phyloP scores from a whole-genome alignment of 768 basidiomycete genomes.

The Leccinum subtestaceum region DNA sequence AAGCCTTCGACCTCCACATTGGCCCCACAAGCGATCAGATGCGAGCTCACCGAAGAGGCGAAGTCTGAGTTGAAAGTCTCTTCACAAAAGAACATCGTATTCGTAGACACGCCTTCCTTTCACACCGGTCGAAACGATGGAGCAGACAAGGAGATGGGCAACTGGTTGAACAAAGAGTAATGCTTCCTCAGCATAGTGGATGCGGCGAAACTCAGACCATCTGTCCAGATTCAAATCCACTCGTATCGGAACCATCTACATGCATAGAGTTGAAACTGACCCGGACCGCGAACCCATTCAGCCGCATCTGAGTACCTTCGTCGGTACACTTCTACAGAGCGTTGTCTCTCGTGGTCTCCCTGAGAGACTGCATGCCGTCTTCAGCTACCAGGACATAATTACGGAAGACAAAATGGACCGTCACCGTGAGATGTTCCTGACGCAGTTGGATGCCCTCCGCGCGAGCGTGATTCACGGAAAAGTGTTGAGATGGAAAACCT shows the following conservation, averaged over 20 bases:
- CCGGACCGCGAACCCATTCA: neutral
- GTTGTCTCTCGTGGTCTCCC: neutral
- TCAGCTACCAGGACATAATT: neutral
- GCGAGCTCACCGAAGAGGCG: neutral
- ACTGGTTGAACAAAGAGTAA: slow-evolving; percentile 12
- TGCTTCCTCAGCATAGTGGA: neutral
- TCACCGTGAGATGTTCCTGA: neutral
- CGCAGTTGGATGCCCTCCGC: neutral
- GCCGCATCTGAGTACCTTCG: slow-evolving; percentile 9
- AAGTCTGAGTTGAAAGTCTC: neutral
- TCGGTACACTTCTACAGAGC: neutral
- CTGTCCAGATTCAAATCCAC: slow-evolving; percentile 9
- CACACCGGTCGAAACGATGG: neutral
- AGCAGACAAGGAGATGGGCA: neutral
- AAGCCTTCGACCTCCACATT: neutral
- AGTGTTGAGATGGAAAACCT: neutral
- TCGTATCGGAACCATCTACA: slow-evolving; percentile 13
- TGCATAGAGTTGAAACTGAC: slow-evolving; percentile 12
- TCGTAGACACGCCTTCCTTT: slow-evolving; percentile 26
- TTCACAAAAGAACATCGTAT: slow-evolving; percentile 10
- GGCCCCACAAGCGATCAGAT: slow-evolving; percentile 13
- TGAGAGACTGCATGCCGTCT: slow-evolving; percentile 4
- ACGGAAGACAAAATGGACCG: accelerated
- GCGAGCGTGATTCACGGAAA: neutral
- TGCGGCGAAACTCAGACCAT: neutral